Evolutionary conservation across 306 rosid species (phyloP).

Genomic region (Coriaria nepalensis): DNA sequence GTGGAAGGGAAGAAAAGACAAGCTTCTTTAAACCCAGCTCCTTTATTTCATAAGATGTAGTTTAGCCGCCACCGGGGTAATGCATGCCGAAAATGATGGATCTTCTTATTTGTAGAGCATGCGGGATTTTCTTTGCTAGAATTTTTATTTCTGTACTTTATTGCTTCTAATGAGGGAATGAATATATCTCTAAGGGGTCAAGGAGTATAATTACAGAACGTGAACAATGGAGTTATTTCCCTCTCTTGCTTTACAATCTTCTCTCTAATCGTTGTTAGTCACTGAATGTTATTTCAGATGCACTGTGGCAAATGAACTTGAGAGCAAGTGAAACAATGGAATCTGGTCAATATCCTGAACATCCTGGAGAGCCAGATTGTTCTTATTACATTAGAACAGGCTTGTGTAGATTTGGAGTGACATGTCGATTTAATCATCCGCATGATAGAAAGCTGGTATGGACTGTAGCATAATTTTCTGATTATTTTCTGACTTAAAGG

Average conservation of each 20-base stretch:
- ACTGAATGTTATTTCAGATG: constrained; percentile 48
- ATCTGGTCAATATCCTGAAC: constrained; percentile 82
- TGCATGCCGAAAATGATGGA: too few species aligned
- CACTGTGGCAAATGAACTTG: constrained; percentile 88
- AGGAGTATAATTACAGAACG: not conserved
- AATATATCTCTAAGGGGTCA: too few species aligned
- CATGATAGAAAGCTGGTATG: constrained; percentile 89
- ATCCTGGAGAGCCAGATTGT: constrained; percentile 89
- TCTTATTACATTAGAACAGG: constrained; percentile 94
- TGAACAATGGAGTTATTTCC: not conserved
- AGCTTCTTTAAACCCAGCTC: too few species aligned
- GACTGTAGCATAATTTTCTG: not conserved
- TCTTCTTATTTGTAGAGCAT: too few species aligned
- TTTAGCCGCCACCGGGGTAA: too few species aligned
- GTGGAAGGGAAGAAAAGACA: too few species aligned
- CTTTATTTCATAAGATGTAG: too few species aligned
- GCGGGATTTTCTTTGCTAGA: too few species aligned
- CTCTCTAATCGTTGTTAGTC: constrained; percentile 11
- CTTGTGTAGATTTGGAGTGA: constrained; percentile 88
- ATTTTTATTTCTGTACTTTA: too few species aligned
- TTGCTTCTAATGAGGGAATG: too few species aligned
- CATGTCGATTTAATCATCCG: constrained; percentile 94
- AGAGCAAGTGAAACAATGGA: constrained; percentile 86
- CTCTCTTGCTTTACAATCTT: constrained; percentile 12
- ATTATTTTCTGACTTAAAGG: too few species aligned